Percentiles rank a stretch among this genome's conserved stretches.
phyloP scores from a whole-genome alignment of 148 eudicot genomes.

The Diospyros lotus region DNA sequence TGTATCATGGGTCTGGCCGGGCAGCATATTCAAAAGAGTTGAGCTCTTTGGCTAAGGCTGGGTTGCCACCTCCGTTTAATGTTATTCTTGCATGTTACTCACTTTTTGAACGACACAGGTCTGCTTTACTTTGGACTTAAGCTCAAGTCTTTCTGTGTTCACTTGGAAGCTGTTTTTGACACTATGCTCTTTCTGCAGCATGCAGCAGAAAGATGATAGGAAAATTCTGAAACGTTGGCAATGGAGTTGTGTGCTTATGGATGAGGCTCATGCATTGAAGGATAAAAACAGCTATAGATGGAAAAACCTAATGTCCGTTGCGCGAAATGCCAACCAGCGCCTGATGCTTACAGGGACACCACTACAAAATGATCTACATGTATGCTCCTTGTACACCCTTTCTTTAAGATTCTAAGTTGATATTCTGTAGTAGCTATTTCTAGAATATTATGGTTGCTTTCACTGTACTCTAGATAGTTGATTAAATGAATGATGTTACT shows the following conservation, averaged over 20 bases:
- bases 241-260: slow-evolving; percentile 99
- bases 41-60: slow-evolving; percentile 62
- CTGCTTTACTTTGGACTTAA: slow-evolving; percentile 21
- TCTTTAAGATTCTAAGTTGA: slow-evolving; percentile 1
- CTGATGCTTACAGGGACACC: slow-evolving; percentile 99
- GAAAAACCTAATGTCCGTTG: slow-evolving; percentile 96
- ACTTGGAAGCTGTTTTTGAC: slow-evolving; percentile 12
- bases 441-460: not conserved
- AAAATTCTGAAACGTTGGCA: slow-evolving; percentile 80
- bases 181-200: slow-evolving; percentile 50
- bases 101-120: slow-evolving; percentile 97
- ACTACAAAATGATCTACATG: slow-evolving; percentile 94
- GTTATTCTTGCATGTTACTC: slow-evolving; percentile 95
- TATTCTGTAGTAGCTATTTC: not conserved
- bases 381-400: slow-evolving; percentile 29
- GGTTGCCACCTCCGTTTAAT: slow-evolving; percentile 81
- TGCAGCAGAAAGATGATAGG: slow-evolving; percentile 96
- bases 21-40: slow-evolving; percentile 70
- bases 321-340: slow-evolving; percentile 82
- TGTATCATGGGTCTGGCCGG: slow-evolving; percentile 85
- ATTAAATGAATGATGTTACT: slow-evolving; percentile 2
- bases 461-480: not conserved
- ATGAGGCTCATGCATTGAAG: slow-evolving; percentile 97
- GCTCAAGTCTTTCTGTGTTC: slow-evolving; percentile 8
- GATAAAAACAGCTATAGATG: slow-evolving; percentile 93